phyloP scores from a whole-genome alignment of 2,329 filamentous ascomycete genomes.

The Bipolaris zeicola region DNA sequence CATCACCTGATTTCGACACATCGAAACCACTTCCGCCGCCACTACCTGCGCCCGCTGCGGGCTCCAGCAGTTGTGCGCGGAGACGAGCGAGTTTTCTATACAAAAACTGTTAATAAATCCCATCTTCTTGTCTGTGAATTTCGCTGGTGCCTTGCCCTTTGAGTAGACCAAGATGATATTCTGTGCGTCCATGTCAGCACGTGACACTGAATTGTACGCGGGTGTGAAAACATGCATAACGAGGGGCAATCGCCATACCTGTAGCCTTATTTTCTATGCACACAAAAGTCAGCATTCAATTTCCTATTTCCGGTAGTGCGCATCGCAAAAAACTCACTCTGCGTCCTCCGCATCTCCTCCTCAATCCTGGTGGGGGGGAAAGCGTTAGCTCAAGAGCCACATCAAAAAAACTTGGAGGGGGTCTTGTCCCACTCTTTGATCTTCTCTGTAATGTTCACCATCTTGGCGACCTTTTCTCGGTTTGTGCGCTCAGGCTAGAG shows the following conservation, averaged over 20 bases:
- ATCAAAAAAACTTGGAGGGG: slow-evolving; percentile 32
- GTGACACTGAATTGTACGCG: slow-evolving; percentile 22
- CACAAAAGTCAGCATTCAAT: slow-evolving; percentile 39
- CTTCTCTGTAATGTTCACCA: slow-evolving; percentile 99
- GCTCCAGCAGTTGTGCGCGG: slow-evolving; percentile 91
- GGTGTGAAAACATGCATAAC: not conserved
- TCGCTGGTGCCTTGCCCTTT: slow-evolving; percentile 71
- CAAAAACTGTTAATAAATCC: not conserved
- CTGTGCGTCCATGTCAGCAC: slow-evolving; percentile 58
- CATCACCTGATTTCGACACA: slow-evolving; percentile 95
- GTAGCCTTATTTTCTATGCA: slow-evolving; percentile 94
- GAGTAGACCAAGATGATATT: slow-evolving; percentile 96
- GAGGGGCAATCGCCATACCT: slow-evolving; percentile 63
- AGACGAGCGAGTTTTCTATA: slow-evolving; percentile 90
- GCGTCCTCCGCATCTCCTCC: slow-evolving; percentile 98
- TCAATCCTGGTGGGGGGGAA: slow-evolving; percentile 74
- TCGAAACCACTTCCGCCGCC: slow-evolving; percentile 81
- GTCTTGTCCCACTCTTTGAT: slow-evolving; percentile 84
- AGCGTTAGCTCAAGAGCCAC: slow-evolving; percentile 35
- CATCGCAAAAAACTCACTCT: slow-evolving; percentile 68
- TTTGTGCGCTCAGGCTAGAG: not conserved
- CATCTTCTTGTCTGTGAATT: not conserved
- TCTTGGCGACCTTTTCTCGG: slow-evolving; percentile 52
- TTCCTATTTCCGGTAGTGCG: not conserved
- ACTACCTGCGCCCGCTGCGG: slow-evolving; percentile 76